Base-by-base conservation (phyloP, 163 green algal genomes). In the Prototheca cutis region DNA sequence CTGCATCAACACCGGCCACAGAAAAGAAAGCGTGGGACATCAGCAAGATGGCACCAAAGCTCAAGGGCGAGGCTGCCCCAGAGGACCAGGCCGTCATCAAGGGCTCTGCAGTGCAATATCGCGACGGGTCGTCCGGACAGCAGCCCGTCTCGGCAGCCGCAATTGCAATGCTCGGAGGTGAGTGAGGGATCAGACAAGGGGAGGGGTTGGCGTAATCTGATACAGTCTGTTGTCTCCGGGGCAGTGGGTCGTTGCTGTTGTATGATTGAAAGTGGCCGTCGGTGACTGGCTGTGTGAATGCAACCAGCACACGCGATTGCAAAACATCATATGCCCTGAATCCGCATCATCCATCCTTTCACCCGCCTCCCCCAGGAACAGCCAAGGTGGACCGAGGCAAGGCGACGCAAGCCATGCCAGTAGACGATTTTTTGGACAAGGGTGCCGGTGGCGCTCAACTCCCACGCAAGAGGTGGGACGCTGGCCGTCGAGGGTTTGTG, bases 371-470 rank as follows among this genome's bases (percentile, higher is more conserved):
- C 63, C 25, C 55, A 18, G 30, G 29, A 24, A 21, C 49, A n/a
- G 45, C 24, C 40, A 48, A 63, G 58, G 53, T 36, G 19, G 51
- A 18, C 23, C 42, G 28, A 27, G 57, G 42, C 40, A 66, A 62
- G 39, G 25, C 69, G 27, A 66, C 63, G 17, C 31, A 52, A 15
- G 64, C 75, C 15, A 82, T 83, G 75, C 61, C 45, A 0, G 75
- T 83, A 10, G 40, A 62, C 17, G 68, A 83, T 1, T 83, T 83
- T 48, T n/a, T 83, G 40, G 72, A 73, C 53, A 87, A 84, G 61
- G 84, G 84, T 0, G 24, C 77, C 55, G 84, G 81, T 15, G 80
- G 72, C 13, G 79, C 76, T 19, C 61, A 72, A 61, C 66, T 94
- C 60, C 85, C 85, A 3, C 72, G 84, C 17, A 83, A 84, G 31